Base-by-base conservation (phyloP, 495 filamentous ascomycete species). In the Pyrenula aspistea region DNA sequence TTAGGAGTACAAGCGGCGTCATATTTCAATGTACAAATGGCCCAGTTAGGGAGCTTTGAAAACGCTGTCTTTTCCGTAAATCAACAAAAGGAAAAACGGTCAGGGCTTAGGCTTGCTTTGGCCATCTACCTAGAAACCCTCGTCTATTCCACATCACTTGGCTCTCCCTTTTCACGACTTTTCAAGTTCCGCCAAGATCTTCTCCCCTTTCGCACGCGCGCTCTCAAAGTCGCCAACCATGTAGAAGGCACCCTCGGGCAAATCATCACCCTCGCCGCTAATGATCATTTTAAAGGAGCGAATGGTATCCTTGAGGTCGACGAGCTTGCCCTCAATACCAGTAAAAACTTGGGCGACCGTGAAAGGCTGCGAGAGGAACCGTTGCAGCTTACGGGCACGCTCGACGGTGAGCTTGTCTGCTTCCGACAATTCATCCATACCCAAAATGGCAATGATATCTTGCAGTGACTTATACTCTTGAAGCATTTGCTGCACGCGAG, bases 401-500 rank as follows among this genome's bases (percentile, higher is more conserved):
- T 98, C 93, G 83, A 98, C 93, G 63, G 94, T 97, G 65, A 98
- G 83, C 86, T 98, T 97, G 73, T 98, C 94, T 65, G 87, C 85
- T 80, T 96, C 94, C 61, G 91, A 96, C 74, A 97, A 77, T 73
- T 98, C 94, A 78, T 98, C 94, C 94, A 97, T 96, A 84, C 93
- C 93, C 70, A 97, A 75, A 88, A 98, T 98, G 77, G 93, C 93
- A 82, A 98, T 98, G 83, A 98, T 98, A 82, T 98, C 93, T 76
- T 98, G 93, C 60, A 98, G 88, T 57, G 92, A 96, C 87, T 97
- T 98, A 87, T 98, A 98, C 83, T 96, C 94, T 78, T 98, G 93
- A 73, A 98, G 83, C 80, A 96, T 97, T 80, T 91, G 88, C 81
- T 98, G 93, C 71, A 98, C 93, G 63, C 83, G 83, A 71, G 86